These are phyloP conservation scores for Phytophthora cryptogea DNA, from an alignment of 352 stramenopile species.

Conservation along the genomic window DNA sequence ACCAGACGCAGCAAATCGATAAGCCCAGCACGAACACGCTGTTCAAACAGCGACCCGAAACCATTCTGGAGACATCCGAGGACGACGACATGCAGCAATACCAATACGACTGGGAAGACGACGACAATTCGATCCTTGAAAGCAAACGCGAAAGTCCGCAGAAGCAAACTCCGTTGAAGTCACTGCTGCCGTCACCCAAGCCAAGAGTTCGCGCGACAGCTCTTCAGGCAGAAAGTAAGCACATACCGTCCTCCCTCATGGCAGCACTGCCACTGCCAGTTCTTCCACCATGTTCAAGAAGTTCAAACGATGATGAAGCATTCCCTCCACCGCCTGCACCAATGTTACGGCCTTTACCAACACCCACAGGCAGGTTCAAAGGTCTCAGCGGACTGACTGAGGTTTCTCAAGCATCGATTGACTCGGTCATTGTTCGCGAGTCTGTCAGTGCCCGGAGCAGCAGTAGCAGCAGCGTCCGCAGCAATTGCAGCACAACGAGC, in stretches of 20 bases:
- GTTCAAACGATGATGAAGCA: background rate
- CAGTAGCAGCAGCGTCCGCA: constrained; percentile 27
- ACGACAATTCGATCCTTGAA: constrained; percentile 11
- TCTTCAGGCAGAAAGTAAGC: constrained; percentile 7
- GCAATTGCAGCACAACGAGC: constrained; percentile 23
- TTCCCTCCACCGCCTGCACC: constrained; percentile 26
- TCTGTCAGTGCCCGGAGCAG: constrained; percentile 25
- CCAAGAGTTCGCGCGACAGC: background rate
- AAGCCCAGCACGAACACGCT: constrained; percentile 19
- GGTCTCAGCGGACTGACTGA: constrained; percentile 6
- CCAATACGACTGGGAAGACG: constrained; percentile 49
- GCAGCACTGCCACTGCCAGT: constrained; percentile 23
- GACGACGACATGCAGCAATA: constrained; percentile 37
- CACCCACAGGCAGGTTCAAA: constrained; percentile 21
- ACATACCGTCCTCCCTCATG: constrained; percentile 27
- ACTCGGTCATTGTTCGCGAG: constrained; percentile 16
- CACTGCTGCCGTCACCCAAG: constrained; percentile 2
- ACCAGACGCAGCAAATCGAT: constrained; percentile 17
- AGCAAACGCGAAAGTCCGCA: constrained; percentile 16
- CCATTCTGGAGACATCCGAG: constrained; percentile 57
- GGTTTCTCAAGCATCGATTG: background rate
- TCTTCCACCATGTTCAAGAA: constrained; percentile 4
- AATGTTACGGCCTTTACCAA: constrained; percentile 21
- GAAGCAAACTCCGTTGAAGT: constrained; percentile 1
- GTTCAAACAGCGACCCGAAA: constrained; percentile 36